Evolutionary conservation across 768 basidiomycete genomes (phyloP), one percentile per base, ranked within the genome.

Genomic region (Hypsizygus marmoreus): DNA sequence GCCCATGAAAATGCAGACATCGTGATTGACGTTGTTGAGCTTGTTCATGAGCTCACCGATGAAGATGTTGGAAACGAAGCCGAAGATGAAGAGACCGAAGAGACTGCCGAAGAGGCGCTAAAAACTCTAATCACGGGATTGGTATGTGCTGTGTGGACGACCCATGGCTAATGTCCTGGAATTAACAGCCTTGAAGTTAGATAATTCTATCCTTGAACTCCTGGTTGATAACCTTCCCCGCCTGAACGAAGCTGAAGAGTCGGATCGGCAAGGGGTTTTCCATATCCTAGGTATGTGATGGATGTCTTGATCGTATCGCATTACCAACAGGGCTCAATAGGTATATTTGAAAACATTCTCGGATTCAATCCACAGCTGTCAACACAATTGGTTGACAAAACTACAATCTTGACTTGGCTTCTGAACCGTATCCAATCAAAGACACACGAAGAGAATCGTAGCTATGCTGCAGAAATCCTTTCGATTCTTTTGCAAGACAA

Each of bases 1-100:
- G 90, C 84, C 45, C 95, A 99, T 62, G 97, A 99, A 66, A 99
- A 99, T 63, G 78, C 86, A 36, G 97, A 99, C 67, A 97, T 99
- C 49, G 89, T 90, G n/a, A 89, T 98, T 43, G 94, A 97, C 54
- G 88, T 92, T 24, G 84, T 98, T 26, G 91, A 95, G 61, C 79
- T 95, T 14, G 74, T 99, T 4, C 86, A 93, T 57, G 97, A 99
- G 66, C 76, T 97, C 50, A 95, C 94, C 1, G 97, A 99, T 54
- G 97, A 98, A 66, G 95, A 98, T 56, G 91, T 91, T 2, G 89
- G 88, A 4, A 84, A 88, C 37, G 89, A 86, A 56, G 79, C 62
- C 2, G 82, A 81, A 19, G 82, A 80, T 8, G 79, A 86, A 0
- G 86, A 86, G 17, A 80, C 80, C 44, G 81, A 79, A 42, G 80